Conservation (phyloP, 306 rosid genomes). For the Vigna angularis region DNA sequence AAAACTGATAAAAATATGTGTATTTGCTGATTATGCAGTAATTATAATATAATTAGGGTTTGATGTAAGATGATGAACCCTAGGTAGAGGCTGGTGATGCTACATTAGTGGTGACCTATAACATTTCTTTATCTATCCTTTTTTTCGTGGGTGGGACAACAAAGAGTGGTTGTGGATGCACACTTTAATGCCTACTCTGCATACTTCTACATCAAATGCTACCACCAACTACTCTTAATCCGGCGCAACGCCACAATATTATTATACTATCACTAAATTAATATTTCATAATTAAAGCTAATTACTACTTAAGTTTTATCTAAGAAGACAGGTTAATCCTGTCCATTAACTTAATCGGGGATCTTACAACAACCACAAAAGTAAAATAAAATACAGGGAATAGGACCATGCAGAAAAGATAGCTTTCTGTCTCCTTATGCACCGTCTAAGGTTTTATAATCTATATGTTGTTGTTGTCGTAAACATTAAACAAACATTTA, state of each 20-base stretch:
- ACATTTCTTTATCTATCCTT: constrained; percentile 1
- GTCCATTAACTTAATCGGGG: constrained; percentile 4
- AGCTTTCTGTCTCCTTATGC: constrained; percentile 14
- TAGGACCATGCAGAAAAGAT: neutral
- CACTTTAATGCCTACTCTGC: constrained; percentile 23
- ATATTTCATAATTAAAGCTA: neutral
- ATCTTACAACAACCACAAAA: constrained; percentile 17
- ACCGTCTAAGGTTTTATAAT: neutral
- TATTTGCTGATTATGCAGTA: too few species aligned
- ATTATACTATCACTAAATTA: neutral
- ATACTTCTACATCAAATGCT: constrained; percentile 31
- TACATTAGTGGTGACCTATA: neutral
- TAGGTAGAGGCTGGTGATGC: constrained; percentile 14
- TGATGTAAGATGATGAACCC: neutral
- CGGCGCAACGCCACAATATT: neutral
- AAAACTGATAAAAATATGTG: too few species aligned
- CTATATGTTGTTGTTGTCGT: too few species aligned
- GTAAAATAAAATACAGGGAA: neutral
- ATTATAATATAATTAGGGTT: too few species aligned
- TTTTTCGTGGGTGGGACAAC: constrained; percentile 28
- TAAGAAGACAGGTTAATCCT: neutral
- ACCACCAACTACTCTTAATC: constrained; percentile 3
- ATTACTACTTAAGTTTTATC: constrained; percentile 26
- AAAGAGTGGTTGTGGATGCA: constrained; percentile 39
- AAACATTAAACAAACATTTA: too few species aligned